phyloP scores from a whole-genome alignment of 805 yeast genomes.

The Sugiyamaella valdiviana region DNA sequence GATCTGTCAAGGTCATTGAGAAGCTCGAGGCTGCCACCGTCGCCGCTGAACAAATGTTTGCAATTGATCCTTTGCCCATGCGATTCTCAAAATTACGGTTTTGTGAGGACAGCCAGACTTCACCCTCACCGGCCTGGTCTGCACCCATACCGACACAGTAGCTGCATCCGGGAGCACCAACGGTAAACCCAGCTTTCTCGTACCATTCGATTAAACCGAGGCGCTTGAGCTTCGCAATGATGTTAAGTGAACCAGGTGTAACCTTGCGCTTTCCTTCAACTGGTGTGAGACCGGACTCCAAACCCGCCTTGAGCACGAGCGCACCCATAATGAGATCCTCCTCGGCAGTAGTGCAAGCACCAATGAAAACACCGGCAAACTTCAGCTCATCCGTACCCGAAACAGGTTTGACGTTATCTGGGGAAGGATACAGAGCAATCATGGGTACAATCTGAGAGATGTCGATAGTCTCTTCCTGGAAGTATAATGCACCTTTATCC shows the following conservation, averaged over 20 bases:
- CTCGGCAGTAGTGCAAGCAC: slow-evolving; percentile 15
- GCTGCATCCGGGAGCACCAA: slow-evolving; percentile 15
- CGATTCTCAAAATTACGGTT: slow-evolving; percentile 13
- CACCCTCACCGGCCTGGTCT: slow-evolving; percentile 14
- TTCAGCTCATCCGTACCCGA: slow-evolving; percentile 3
- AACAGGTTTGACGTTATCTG: slow-evolving; percentile 11
- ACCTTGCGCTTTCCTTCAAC: slow-evolving; percentile 6
- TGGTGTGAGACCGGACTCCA: slow-evolving; percentile 7
- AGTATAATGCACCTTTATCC: slow-evolving; percentile 12
- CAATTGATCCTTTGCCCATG: slow-evolving; percentile 15
- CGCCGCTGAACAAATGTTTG: slow-evolving; percentile 11
- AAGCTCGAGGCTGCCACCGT: slow-evolving; percentile 14
- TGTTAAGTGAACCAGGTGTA: slow-evolving; percentile 13
- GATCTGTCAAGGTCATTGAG: slow-evolving; percentile 11
- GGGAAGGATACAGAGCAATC: slow-evolving; percentile 12
- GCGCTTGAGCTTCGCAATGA: slow-evolving; percentile 8
- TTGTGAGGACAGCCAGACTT: slow-evolving; percentile 15
- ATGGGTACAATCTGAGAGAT: slow-evolving; percentile 3
- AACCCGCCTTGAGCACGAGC: slow-evolving; percentile 7
- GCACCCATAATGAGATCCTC: slow-evolving; percentile 13
- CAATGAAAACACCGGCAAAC: slow-evolving; percentile 14
- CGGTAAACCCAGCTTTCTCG: slow-evolving; percentile 12
- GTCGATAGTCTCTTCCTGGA: slow-evolving; percentile 6
- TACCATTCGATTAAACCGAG: slow-evolving; percentile 11
- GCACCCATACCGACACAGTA: slow-evolving; percentile 17